These are phyloP conservation scores for Boehmeria nivea DNA, from an alignment of 306 rosid species.

Conservation along the genomic window DNA sequence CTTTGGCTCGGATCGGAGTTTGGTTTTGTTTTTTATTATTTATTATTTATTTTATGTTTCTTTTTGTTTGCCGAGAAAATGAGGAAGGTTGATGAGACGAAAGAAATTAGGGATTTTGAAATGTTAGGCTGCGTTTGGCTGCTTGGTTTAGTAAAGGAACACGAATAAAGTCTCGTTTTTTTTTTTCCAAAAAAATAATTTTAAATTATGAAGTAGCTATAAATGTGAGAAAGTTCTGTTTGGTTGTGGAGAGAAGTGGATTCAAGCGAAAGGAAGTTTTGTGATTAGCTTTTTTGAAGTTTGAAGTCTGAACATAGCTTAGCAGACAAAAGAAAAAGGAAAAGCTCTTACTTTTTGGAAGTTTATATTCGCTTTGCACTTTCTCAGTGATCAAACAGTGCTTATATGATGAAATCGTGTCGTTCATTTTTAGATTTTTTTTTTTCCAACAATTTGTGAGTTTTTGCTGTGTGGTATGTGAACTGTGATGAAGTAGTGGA, in stretches of 20 bases:
- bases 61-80: constrained; percentile 12
- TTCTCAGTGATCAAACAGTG: constrained; percentile 25
- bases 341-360: not conserved
- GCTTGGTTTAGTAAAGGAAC: constrained; percentile 7
- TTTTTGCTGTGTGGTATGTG: constrained; percentile 17
- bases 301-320: not conserved
- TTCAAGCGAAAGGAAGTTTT: not conserved
- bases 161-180: not conserved
- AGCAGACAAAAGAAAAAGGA: not conserved
- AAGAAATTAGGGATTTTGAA: not conserved
- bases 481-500: constrained; percentile 11
- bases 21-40: not conserved
- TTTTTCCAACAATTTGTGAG: constrained; percentile 1
- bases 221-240: constrained; percentile 18
- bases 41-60: not conserved
- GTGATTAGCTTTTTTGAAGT: not conserved
- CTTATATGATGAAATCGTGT: constrained; percentile 16
- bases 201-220: not conserved
- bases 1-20: constrained; percentile 24
- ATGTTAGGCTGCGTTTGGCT: constrained; percentile 17
- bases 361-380: constrained; percentile 19
- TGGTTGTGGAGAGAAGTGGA: constrained; percentile 23
- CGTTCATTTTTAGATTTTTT: not conserved
- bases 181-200: too few species aligned
- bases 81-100: not conserved